phyloP scores from a whole-genome alignment of 495 filamentous ascomycete genomes.

The Cryomyces antarcticus region DNA sequence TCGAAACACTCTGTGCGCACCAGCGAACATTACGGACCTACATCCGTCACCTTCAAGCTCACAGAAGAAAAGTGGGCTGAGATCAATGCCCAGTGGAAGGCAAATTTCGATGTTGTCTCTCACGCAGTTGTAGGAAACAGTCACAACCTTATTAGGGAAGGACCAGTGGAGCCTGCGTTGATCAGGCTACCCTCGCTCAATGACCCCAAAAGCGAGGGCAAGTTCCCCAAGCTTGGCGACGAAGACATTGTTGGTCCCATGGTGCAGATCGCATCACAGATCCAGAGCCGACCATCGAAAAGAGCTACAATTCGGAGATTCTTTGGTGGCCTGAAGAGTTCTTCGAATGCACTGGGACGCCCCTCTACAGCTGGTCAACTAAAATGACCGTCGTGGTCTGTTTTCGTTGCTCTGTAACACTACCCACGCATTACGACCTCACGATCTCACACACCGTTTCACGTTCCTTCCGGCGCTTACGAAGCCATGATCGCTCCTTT shows the following conservation, averaged over 20 bases:
- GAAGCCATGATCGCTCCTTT: too few species aligned
- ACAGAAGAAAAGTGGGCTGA: conserved; percentile 73
- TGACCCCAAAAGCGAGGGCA: conserved; percentile 45
- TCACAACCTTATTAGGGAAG: too few species aligned
- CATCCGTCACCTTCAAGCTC: conserved; percentile 61
- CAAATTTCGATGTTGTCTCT: conserved; percentile 36
- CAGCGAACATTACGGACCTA: conserved; percentile 67
- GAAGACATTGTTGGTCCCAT: conserved; percentile 88
- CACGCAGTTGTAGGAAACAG: conserved; percentile 18
- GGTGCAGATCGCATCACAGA: conserved; percentile 33
- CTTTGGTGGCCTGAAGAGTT: conserved; percentile 17
- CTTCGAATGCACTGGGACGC: too few species aligned
- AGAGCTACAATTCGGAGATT: conserved; percentile 23
- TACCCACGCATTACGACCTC: too few species aligned
- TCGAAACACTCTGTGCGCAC: conserved; percentile 67
- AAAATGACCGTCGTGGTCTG: too few species aligned
- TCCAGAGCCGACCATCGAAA: conserved; percentile 13
- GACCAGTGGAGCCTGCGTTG: conserved; percentile 22
- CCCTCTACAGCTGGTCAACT: too few species aligned
- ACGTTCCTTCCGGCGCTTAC: too few species aligned
- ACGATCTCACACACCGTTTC: too few species aligned
- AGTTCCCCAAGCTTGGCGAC: conserved; percentile 74
- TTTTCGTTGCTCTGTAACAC: too few species aligned
- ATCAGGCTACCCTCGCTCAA: conserved; percentile 40
- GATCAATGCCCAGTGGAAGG: conserved; percentile 51